These are phyloP conservation scores for Xanthoparmelia taractica DNA, from an alignment of 495 filamentous ascomycete species.

Conservation along the genomic window DNA sequence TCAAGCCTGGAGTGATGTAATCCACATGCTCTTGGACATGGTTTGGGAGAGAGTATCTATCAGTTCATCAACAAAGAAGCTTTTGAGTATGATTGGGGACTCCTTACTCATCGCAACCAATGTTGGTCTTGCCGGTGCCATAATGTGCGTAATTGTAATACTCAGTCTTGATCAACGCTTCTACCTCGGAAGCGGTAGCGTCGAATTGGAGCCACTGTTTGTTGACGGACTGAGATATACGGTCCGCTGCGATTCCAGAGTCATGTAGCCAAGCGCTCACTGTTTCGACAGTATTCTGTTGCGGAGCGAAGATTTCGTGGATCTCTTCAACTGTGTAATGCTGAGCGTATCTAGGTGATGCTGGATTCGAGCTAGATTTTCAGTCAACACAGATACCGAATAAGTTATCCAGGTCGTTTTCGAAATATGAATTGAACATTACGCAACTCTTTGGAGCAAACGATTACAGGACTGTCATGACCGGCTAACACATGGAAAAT, in stretches of 20 bases:
- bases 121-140: slow-evolving; percentile 36
- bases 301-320: slow-evolving; percentile 45
- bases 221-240: slow-evolving; percentile 43
- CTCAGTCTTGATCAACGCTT: slow-evolving; percentile 49
- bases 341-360: slow-evolving; percentile 47
- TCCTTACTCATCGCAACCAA: slow-evolving; percentile 40
- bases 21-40: slow-evolving; percentile 47
- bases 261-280: slow-evolving; percentile 44
- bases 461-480: no score
- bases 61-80: background rate
- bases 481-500: no score
- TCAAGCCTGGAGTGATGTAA: slow-evolving; percentile 47
- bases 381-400: background rate
- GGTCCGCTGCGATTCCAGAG: slow-evolving; percentile 41
- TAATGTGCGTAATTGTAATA: slow-evolving; percentile 52
- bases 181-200: slow-evolving; percentile 43
- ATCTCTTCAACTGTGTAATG: slow-evolving; percentile 44
- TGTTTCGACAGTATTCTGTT: slow-evolving; percentile 33
- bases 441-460: no score
- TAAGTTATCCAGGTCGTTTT: background rate
- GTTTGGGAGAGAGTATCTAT: slow-evolving; percentile 44
- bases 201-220: slow-evolving; percentile 45
- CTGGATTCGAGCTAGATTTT: slow-evolving; percentile 32
- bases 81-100: background rate
- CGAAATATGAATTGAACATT: background rate